phyloP scores from a whole-genome alignment of 495 filamentous ascomycete genomes.

The Trichocladium uniseriatum region DNA sequence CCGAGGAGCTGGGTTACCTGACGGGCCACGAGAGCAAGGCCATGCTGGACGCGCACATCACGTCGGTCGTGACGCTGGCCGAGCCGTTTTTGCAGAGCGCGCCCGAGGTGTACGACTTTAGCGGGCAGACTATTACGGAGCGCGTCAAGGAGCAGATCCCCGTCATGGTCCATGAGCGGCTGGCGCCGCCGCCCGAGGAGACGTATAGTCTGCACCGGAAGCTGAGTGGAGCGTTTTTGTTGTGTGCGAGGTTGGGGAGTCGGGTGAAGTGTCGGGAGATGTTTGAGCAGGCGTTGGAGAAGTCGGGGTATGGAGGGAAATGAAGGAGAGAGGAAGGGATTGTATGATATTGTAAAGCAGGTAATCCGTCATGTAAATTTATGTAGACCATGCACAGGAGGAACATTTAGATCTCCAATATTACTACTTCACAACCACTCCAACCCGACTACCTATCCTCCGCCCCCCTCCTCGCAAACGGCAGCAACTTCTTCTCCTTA shows the following conservation, averaged over 20 bases:
- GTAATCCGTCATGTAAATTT: too few relatives aligned
- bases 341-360: not conserved
- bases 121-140: constrained; percentile 90
- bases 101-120: constrained; percentile 83
- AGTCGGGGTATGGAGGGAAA: constrained; percentile 24
- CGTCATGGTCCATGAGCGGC: constrained; percentile 78
- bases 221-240: constrained; percentile 86
- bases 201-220: constrained; percentile 96
- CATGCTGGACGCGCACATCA: constrained; percentile 83
- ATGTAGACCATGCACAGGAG: not conserved
- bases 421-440: not conserved
- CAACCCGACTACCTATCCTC: constrained; percentile 13
- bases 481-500: constrained; percentile 75
- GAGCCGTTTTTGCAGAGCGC: constrained; percentile 75
- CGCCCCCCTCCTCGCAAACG: constrained; percentile 49
- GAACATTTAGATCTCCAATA: too few relatives aligned
- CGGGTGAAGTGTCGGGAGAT: constrained; percentile 70
- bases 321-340: not conserved
- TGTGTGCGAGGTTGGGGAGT: constrained; percentile 82
- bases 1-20: constrained; percentile 79
- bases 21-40: constrained; percentile 73
- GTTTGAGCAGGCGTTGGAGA: constrained; percentile 59
- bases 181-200: constrained; percentile 91
- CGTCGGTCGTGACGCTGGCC: constrained; percentile 74
- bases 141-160: constrained; percentile 79